A percentile compares a stretch with the other conserved stretches of the same genome.
phyloP scores from a whole-genome alignment of 805 yeast genomes.

The Yamadazyma kitorensis region DNA sequence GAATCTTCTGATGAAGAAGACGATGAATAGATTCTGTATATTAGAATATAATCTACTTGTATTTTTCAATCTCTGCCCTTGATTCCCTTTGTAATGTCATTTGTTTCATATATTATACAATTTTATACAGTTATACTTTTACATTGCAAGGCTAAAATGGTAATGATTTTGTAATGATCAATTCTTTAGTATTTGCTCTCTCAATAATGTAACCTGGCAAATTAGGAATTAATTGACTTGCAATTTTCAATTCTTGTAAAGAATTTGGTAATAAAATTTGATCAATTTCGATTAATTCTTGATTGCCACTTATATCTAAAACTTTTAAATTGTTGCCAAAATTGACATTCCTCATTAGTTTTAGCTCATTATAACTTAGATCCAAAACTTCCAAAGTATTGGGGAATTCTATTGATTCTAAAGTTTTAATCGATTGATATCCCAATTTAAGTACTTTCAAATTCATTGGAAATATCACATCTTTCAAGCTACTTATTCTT shows the following conservation, averaged over 20 bases:
- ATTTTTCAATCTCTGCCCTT: neutral
- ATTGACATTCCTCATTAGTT: slow-evolving; percentile 32
- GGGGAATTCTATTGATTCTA: slow-evolving; percentile 42
- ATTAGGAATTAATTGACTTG: slow-evolving; percentile 31
- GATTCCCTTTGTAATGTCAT: slow-evolving; percentile 1
- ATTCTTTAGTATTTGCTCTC: slow-evolving; percentile 35
- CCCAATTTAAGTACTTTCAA: slow-evolving; percentile 35
- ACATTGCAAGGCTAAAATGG: slow-evolving; percentile 14
- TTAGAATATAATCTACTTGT: neutral
- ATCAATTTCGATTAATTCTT: slow-evolving; percentile 36
- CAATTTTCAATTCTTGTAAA: slow-evolving; percentile 33
- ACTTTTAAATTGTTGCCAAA: slow-evolving; percentile 32
- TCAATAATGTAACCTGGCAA: slow-evolving; percentile 38
- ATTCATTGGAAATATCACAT: slow-evolving; percentile 35
- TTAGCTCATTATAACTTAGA: slow-evolving; percentile 38
- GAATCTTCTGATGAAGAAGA: slow-evolving; percentile 79
- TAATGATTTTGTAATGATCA: slow-evolving; percentile 28
- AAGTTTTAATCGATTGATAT: slow-evolving; percentile 36
- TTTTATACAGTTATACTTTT: neutral
- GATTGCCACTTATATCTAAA: slow-evolving; percentile 42
- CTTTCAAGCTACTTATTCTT: slow-evolving; percentile 39
- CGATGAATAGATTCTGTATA: slow-evolving; percentile 17
- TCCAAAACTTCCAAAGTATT: slow-evolving; percentile 26
- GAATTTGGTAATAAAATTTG: slow-evolving; percentile 37
- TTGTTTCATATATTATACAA: neutral